Conservation (phyloP, 305 asterid genomes). For the Rubia occidens region DNA sequence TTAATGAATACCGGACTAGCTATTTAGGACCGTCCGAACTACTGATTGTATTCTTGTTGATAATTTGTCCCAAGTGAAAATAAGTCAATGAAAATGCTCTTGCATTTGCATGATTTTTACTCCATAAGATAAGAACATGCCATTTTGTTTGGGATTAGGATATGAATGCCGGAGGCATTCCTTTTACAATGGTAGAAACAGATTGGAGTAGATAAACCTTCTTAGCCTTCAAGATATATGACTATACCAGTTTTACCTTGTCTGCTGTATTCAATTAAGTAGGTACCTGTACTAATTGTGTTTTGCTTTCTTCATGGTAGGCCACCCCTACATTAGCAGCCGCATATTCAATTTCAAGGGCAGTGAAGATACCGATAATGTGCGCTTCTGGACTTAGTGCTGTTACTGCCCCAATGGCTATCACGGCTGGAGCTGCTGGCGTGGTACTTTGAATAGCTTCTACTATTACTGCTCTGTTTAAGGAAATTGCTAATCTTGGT, state of each 20-base stretch:
- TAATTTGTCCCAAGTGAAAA: neutral
- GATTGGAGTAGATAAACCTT: neutral
- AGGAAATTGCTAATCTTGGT: conserved; percentile 3
- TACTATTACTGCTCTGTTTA: neutral
- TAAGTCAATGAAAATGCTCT: neutral
- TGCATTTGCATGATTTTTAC: neutral
- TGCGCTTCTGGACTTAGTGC: conserved; percentile 84
- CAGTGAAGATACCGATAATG: conserved; percentile 69
- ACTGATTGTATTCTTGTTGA: no score
- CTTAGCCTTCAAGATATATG: neutral
- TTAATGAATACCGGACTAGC: no score
- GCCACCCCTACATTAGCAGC: conserved; percentile 92
- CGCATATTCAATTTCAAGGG: conserved; percentile 75
- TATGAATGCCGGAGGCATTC: neutral
- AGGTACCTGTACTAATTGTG: neutral
- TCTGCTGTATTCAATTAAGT: neutral
- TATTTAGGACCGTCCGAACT: no score
- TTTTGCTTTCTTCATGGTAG: conserved; percentile 21
- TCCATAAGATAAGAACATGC: neutral
- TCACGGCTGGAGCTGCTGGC: conserved; percentile 82
- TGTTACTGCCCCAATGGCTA: conserved; percentile 92
- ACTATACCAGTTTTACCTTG: neutral
- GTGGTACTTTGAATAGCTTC: conserved; percentile 38
- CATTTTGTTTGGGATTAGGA: neutral
- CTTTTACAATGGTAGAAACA: neutral